These are phyloP conservation scores for Coprinellus aureogranulatus DNA, from an alignment of 768 basidiomycete species.

Conservation along the genomic window DNA sequence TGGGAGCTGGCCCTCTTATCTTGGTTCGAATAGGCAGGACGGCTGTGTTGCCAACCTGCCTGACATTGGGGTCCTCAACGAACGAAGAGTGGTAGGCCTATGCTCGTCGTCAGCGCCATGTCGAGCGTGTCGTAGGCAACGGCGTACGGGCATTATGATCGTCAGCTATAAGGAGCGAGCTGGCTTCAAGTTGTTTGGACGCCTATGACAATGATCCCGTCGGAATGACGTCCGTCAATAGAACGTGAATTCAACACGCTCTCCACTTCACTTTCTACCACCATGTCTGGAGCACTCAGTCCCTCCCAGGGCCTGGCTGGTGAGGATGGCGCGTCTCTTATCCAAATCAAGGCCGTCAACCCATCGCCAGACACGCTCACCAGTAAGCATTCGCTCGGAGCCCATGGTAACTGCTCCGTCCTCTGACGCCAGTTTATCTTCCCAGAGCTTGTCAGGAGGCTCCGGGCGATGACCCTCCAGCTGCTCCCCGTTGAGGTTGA, in stretches of 20 bases:
- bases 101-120: constrained; percentile 4
- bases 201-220: too few relatives aligned
- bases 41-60: constrained; percentile 86
- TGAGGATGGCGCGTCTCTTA: constrained; percentile 45
- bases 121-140: constrained; percentile 10
- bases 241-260: constrained; percentile 1
- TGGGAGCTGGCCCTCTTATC: constrained; percentile 88
- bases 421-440: neutral
- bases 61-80: constrained; percentile 79
- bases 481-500: constrained; percentile 16
- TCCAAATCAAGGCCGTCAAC: constrained; percentile 44
- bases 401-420: neutral
- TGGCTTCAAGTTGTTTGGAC: constrained; percentile 2
- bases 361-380: constrained; percentile 72
- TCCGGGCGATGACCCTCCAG: constrained; percentile 14
- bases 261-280: constrained; percentile 5
- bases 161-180: constrained; percentile 10
- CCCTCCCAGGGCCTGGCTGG: constrained; percentile 23
- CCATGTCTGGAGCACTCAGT: constrained; percentile 27
- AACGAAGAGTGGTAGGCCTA: constrained; percentile 96
- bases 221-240: constrained; percentile 28
- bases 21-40: constrained; percentile 89
- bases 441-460: constrained; percentile 11
- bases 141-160: constrained; percentile 56
- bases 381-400: constrained; percentile 46